phyloP scores from a whole-genome alignment of 768 basidiomycete genomes.

The Pleurotus citrinopileatus region DNA sequence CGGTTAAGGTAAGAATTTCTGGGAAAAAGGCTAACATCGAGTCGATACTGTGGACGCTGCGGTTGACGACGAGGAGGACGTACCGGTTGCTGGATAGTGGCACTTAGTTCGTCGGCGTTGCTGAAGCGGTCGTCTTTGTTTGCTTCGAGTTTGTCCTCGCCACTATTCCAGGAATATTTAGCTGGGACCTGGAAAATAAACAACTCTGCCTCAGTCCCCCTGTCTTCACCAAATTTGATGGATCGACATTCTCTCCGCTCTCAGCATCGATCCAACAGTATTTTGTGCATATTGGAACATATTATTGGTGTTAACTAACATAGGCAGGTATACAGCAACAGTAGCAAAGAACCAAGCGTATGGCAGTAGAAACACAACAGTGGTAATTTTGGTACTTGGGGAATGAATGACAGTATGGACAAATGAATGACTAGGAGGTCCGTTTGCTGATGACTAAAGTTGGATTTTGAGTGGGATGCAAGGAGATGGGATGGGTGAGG shows the following conservation, averaged over 20 bases:
- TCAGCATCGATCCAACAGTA: too few species aligned
- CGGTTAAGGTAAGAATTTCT: conserved; percentile 26
- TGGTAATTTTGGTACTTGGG: not conserved
- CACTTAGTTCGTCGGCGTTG: conserved; percentile 9
- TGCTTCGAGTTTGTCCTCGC: conserved; percentile 4
- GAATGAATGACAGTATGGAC: conserved; percentile 6
- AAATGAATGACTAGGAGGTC: conserved; percentile 10
- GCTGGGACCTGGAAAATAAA: not conserved
- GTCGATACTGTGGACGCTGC: not conserved
- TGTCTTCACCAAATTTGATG: not conserved
- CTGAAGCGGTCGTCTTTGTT: conserved; percentile 9
- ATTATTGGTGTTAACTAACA: conserved; percentile 5
- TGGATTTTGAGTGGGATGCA: conserved; percentile 1
- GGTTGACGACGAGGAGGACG: not conserved
- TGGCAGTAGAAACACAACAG: conserved; percentile 10
- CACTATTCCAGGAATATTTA: not conserved
- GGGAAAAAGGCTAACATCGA: conserved; percentile 18
- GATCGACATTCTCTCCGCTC: not conserved
- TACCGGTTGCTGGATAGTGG: not conserved
- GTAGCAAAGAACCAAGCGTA: conserved; percentile 2
- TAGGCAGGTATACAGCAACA: conserved; percentile 5
- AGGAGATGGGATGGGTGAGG: not conserved
- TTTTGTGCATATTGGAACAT: not conserved
- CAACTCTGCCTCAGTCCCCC: not conserved
- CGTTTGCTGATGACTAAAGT: conserved; percentile 5